Evolutionary conservation across 768 basidiomycete species (phyloP), one percentile per base, ranked within the genome.

Genomic region (Termitomyces sp.): DNA sequence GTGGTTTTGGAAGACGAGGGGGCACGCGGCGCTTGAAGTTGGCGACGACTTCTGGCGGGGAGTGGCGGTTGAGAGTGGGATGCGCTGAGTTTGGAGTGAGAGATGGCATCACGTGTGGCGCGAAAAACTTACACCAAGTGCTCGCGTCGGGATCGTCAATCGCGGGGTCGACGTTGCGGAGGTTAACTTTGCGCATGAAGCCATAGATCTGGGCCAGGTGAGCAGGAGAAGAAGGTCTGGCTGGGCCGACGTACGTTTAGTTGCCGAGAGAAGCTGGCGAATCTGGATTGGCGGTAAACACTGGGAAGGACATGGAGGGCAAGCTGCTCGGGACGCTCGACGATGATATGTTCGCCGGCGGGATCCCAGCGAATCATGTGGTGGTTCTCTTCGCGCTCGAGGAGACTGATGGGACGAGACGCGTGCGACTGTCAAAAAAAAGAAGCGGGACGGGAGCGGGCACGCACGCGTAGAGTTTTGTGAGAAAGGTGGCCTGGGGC

Each of bases 361-460:
- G 90, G 89, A 71, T 95, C 94, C 94, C 94, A 97, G 56, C 94
- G 90, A 73, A 97, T 96, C 91, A 96, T 96, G 74, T 94, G 91
- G 68, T 95, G 91, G 75, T 96, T 95, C 76, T 96, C 94, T 60
- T 90, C 86, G 52, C 92, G 88, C 74, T 94, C 93, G 71, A 94
- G 86, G 54, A 94, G 87, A 55, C 92, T 94, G 69, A 57, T 28
- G 28, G 28, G 28, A 2, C 28, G 64, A 38, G 58, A 64, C 61
- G 63, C 57, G 66, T 67, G 55, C 67, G 53, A 42, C 39, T 44
- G n/a, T 35, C 39, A 55, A 33, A 56, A 59, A 39, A 60, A 22
- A 33, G 48, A 36, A 28, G 28, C 28, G 48, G 48, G 1, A 9
- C 11, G 2, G 2, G 33, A 55, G n/a, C 38, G 9, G 2, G 28